These are phyloP conservation scores for Calonectria pteridis DNA, from an alignment of 2,329 filamentous ascomycete species.

Conservation along the genomic window DNA sequence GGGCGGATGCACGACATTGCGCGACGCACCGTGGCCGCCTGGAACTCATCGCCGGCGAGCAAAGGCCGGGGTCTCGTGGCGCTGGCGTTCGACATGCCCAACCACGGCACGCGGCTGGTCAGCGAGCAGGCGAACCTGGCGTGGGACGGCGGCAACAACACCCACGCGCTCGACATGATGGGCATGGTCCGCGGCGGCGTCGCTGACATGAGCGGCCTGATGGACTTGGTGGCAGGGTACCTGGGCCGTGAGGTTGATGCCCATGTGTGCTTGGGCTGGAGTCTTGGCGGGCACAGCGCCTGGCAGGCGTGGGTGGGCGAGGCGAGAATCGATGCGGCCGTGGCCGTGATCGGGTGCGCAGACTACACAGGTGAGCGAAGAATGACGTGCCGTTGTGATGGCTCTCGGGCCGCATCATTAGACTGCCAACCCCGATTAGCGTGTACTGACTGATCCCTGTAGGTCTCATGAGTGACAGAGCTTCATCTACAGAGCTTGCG, in stretches of 20 bases:
- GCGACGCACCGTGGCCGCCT: constrained; percentile 74
- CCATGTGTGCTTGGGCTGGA: constrained; percentile 85
- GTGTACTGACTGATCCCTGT: not conserved
- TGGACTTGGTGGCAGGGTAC: constrained; percentile 84
- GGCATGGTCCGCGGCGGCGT: constrained; percentile 79
- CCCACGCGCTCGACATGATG: constrained; percentile 94
- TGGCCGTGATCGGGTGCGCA: constrained; percentile 88
- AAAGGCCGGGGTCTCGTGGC: constrained; percentile 76
- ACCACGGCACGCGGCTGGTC: constrained; percentile 84
- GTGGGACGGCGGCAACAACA: constrained; percentile 83
- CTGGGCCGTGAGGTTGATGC: constrained; percentile 66
- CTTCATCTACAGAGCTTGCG: constrained; percentile 70
- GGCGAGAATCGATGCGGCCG: constrained; percentile 80
- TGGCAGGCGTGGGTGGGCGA: constrained; percentile 89
- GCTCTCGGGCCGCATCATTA: too few species aligned
- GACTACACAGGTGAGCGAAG: constrained; percentile 78
- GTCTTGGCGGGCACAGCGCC: constrained; percentile 86
- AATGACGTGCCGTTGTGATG: too few species aligned
- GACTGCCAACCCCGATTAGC: too few species aligned
- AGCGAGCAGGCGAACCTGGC: constrained; percentile 77
- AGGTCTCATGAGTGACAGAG: constrained; percentile 82
- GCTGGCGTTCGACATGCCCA: constrained; percentile 90
- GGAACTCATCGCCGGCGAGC: constrained; percentile 63
- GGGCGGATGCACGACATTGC: constrained; percentile 83
- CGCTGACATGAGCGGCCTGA: constrained; percentile 78